A percentile compares a stretch with the other conserved stretches of the same genome.
phyloP scores from a whole-genome alignment of 495 filamentous ascomycete species.

The Neurospora sp. region DNA sequence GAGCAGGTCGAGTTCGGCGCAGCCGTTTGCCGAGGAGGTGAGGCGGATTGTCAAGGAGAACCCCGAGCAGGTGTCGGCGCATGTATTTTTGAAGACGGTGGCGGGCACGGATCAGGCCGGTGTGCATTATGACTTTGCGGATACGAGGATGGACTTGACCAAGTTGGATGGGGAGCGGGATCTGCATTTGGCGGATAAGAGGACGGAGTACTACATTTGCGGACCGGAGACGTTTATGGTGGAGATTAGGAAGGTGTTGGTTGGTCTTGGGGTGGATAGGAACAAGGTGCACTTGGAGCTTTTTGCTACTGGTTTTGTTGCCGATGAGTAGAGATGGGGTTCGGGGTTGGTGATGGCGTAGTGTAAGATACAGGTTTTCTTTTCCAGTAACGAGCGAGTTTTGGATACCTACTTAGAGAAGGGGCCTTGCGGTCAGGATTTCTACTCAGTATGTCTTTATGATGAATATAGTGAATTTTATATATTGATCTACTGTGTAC shows the following conservation, averaged over 20 bases:
- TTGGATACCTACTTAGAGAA: background rate
- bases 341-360: background rate
- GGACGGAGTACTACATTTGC: constrained; percentile 56
- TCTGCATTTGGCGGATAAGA: constrained; percentile 40
- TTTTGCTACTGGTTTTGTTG: constrained; percentile 50
- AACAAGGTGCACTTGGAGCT: constrained; percentile 54
- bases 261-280: constrained; percentile 38
- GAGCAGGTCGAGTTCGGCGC: constrained; percentile 35
- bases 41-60: constrained; percentile 35
- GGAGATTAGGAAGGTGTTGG: constrained; percentile 37
- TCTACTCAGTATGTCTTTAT: background rate
- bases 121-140: constrained; percentile 44
- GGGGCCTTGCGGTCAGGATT: background rate
- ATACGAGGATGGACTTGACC: constrained; percentile 41
- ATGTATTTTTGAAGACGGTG: constrained; percentile 31
- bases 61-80: constrained; percentile 23
- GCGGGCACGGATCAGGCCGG: constrained; percentile 36
- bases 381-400: background rate
- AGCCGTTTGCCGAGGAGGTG: constrained; percentile 46
- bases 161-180: constrained; percentile 41
- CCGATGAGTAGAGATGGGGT: constrained; percentile 4
- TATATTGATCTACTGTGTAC: background rate
- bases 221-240: constrained; percentile 60
- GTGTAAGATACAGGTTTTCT: background rate
- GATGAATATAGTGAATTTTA: background rate